Conservation (phyloP, 169 alveolate genomes). For the Besnoitia besnoiti region DNA sequence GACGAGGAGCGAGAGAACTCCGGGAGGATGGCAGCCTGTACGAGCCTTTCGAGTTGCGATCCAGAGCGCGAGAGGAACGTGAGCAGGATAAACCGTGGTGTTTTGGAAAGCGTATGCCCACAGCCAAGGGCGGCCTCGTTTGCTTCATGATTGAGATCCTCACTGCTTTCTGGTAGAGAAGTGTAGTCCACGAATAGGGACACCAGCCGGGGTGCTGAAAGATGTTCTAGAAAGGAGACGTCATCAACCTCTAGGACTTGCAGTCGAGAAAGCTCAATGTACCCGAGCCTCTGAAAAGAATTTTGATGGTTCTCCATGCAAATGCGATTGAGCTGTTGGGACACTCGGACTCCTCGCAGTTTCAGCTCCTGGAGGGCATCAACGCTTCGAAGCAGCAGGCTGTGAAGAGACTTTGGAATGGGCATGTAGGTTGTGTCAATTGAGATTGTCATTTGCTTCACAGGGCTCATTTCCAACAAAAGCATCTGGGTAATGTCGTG, state of each 20-base stretch:
- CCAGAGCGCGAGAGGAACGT: constrained; percentile 30
- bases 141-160: neutral
- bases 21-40: constrained; percentile 17
- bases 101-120: neutral
- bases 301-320: neutral
- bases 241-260: constrained; percentile 12
- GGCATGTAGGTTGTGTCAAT: neutral
- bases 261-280: neutral
- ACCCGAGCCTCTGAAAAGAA: neutral
- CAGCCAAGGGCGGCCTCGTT: neutral
- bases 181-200: constrained; percentile 42
- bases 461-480: neutral
- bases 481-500: neutral
- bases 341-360: constrained; percentile 31
- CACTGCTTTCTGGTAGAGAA: neutral
- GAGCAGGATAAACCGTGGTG: neutral
- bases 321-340: constrained; percentile 1
- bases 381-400: constrained; percentile 21
- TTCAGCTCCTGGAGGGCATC: neutral
- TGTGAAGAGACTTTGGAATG: neutral
- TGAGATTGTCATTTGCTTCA: neutral
- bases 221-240: neutral
- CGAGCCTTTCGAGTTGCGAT: neutral
- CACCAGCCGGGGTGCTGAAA: neutral
- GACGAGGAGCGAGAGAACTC: neutral